phyloP scores from a whole-genome alignment of 768 basidiomycete genomes.

The Tricholoma flavovirens region DNA sequence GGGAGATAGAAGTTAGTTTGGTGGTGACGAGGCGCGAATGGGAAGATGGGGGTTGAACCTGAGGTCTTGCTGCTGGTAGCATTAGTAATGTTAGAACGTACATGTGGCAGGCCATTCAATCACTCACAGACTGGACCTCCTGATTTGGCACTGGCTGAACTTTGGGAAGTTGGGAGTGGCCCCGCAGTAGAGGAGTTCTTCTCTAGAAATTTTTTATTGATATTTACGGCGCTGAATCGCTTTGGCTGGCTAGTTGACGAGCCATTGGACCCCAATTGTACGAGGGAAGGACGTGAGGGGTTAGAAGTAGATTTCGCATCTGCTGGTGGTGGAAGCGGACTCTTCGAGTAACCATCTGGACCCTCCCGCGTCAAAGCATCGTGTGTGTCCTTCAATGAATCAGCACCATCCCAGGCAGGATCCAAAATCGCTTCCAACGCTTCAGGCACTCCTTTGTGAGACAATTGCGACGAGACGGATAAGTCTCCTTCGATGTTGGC shows the following conservation, averaged over 20 bases:
- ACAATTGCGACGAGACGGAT: slow-evolving; percentile 38
- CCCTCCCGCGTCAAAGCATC: slow-evolving; percentile 3
- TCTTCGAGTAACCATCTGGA: slow-evolving; percentile 15
- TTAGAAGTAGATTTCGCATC: slow-evolving; percentile 22
- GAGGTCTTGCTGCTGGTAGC: slow-evolving; percentile 47
- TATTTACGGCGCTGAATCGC: slow-evolving; percentile 84
- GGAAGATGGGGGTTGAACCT: slow-evolving; percentile 44
- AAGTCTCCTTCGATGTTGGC: slow-evolving; percentile 53
- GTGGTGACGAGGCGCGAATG: slow-evolving; percentile 84
- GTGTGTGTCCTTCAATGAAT: slow-evolving; percentile 8
- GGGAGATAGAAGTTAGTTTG: slow-evolving; percentile 70
- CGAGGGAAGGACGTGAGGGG: slow-evolving; percentile 37
- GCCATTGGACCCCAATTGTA: slow-evolving; percentile 38
- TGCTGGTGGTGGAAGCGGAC: slow-evolving; percentile 6
- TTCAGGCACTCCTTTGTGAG: slow-evolving; percentile 32
- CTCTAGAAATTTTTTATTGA: slow-evolving; percentile 95
- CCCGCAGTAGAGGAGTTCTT: slow-evolving; percentile 67
- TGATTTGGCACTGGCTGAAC: slow-evolving; percentile 41
- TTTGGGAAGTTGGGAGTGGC: slow-evolving; percentile 37
- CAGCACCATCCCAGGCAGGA: slow-evolving; percentile 19
- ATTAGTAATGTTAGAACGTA: slow-evolving; percentile 9
- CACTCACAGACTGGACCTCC: slow-evolving; percentile 50
- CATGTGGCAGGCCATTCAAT: neutral
- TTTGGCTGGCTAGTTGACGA: slow-evolving; percentile 57
- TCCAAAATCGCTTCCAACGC: slow-evolving; percentile 23